Conservation (phyloP, 2,329 filamentous ascomycete genomes). For the Bipolaris bicolor region DNA sequence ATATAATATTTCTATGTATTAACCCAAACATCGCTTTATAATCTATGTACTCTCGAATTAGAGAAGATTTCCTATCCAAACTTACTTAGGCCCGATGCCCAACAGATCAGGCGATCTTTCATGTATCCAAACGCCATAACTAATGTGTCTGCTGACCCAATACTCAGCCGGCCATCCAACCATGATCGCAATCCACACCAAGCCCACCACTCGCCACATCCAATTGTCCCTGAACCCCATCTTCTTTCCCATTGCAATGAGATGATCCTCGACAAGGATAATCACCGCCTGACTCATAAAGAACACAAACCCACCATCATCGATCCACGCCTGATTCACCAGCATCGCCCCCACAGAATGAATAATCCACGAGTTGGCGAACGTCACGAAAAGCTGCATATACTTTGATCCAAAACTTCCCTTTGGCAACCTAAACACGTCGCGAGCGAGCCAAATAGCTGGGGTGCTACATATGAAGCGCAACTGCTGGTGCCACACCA, state of each 20-base stretch:
- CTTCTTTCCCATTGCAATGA: conserved; percentile 30
- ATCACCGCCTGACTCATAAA: conserved; percentile 34
- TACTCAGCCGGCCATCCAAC: conserved; percentile 21
- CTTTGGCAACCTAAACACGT: conserved; percentile 28
- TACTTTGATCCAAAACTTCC: conserved; percentile 41
- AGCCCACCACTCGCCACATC: conserved; percentile 30
- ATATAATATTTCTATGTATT: background rate
- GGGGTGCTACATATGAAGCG: conserved; percentile 29
- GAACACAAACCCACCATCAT: conserved; percentile 26
- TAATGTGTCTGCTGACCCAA: conserved; percentile 12
- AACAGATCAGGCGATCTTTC: conserved; percentile 24
- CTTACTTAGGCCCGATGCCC: conserved; percentile 25
- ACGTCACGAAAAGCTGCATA: conserved; percentile 36
- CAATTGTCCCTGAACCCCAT: conserved; percentile 22
- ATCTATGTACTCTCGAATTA: background rate
- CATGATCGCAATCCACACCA: conserved; percentile 29
- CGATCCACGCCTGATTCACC: conserved; percentile 9
- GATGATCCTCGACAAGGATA: conserved; percentile 41
- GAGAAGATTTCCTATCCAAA: background rate
- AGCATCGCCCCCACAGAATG: conserved; percentile 30
- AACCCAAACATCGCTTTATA: background rate
- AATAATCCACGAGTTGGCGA: conserved; percentile 25
- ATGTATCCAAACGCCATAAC: conserved; percentile 32
- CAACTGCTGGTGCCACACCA: conserved; percentile 36
- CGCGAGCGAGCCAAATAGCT: conserved; percentile 23